Conservation (phyloP, 208 protist genomes). For the Acanthamoeba lenticulata region DNA sequence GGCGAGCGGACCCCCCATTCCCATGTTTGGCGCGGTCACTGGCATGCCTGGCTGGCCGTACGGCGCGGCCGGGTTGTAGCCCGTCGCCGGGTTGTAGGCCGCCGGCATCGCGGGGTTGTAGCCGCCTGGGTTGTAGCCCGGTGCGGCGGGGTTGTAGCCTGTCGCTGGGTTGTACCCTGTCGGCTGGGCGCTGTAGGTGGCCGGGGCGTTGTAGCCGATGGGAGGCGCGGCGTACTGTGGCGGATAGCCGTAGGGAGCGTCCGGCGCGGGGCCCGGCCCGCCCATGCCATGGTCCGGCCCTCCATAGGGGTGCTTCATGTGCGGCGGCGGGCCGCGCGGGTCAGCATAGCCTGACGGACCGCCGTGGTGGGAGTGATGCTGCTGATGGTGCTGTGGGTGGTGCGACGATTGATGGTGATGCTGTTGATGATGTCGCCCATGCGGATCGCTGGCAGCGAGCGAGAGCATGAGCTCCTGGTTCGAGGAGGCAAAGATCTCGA, state of each 20-base stretch:
- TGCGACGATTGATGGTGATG: too few species aligned
- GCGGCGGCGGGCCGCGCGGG: not conserved
- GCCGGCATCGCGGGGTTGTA: not conserved
- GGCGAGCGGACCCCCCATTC: not conserved
- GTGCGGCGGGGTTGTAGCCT: not conserved
- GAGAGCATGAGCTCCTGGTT: not conserved
- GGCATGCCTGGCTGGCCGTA: too few species aligned
- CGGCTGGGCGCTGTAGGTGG: not conserved
- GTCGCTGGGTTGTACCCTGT: not conserved
- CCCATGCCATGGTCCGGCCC: not conserved
- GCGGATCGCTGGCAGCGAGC: not conserved
- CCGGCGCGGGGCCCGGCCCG: not conserved
- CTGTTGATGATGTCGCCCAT: too few species aligned
- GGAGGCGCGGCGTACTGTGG: not conserved
- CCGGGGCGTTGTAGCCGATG: not conserved
- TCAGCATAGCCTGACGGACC: not conserved
- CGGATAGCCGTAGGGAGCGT: not conserved
- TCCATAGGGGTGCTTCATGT: not conserved
- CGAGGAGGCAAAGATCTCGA: slow-evolving; percentile 33
- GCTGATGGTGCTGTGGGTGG: not conserved
- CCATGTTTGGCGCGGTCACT: too few species aligned
- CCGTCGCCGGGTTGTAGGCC: too few species aligned
- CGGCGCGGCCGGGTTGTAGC: slow-evolving; percentile 22
- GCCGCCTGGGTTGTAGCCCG: not conserved
- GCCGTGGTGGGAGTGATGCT: not conserved